These are phyloP conservation scores for Citrullus amarus DNA, from an alignment of 306 rosid genomes.

Conservation along the genomic window DNA sequence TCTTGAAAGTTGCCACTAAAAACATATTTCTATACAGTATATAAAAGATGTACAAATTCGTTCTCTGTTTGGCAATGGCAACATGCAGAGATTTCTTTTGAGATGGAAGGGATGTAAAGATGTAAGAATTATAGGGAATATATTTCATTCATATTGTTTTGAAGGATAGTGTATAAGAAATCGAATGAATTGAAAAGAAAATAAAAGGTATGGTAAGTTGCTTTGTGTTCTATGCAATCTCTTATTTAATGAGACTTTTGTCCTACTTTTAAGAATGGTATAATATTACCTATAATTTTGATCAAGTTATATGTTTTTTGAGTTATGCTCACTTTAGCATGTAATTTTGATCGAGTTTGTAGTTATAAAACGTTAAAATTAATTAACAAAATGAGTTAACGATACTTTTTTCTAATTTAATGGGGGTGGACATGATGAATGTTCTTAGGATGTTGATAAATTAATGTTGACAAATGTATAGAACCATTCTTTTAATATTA, in stretches of 20 bases:
- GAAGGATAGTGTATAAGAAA: not conserved
- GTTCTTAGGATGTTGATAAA: no score
- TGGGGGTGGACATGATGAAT: not conserved
- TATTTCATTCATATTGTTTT: not conserved
- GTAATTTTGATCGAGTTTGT: no score
- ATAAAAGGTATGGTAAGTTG: not conserved
- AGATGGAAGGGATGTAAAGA: not conserved
- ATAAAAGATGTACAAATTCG: not conserved
- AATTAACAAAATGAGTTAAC: no score
- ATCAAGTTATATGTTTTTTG: not conserved
- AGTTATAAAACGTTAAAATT: no score
- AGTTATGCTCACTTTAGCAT: no score
- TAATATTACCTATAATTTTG: no score
- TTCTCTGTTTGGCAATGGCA: conserved; percentile 2
- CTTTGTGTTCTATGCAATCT: not conserved
- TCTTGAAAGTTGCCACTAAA: not conserved
- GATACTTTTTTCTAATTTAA: no score
- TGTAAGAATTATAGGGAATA: not conserved
- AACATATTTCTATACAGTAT: not conserved
- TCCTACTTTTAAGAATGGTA: not conserved
- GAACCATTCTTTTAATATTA: no score
- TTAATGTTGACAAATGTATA: no score
- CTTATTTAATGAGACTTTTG: not conserved
- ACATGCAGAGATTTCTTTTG: not conserved
- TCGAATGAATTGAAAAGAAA: not conserved